Evolutionary conservation across 352 stramenopile species (phyloP).

Genomic region (Phytopythium boreale): DNA sequence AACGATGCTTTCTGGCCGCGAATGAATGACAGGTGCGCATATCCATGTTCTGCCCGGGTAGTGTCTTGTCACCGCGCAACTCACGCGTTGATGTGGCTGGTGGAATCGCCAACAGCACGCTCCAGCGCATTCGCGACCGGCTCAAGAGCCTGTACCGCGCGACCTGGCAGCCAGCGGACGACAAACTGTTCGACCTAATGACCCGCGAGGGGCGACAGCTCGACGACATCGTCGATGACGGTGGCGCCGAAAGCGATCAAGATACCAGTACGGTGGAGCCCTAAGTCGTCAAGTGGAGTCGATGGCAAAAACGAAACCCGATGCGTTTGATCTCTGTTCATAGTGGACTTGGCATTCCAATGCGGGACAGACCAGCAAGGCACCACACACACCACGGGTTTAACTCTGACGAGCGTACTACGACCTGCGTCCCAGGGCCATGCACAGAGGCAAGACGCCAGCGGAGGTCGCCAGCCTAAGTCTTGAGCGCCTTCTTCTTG

Average conservation of each 20-base stretch:
- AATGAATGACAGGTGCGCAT: constrained; percentile 26
- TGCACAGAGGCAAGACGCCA: background rate
- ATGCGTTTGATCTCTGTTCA: background rate
- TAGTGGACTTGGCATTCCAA: background rate
- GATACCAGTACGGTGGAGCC: background rate
- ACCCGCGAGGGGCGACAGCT: background rate
- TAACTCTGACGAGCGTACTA: background rate
- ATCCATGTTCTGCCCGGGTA: background rate
- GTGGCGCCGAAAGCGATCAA: background rate
- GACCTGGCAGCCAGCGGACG: constrained; percentile 47
- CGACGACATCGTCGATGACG: background rate
- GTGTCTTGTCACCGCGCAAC: constrained; percentile 3
- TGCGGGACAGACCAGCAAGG: background rate
- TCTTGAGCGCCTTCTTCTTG: constrained; percentile 94
- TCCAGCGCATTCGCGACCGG: constrained; percentile 58
- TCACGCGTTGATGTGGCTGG: background rate
- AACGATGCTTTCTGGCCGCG: constrained; percentile 20
- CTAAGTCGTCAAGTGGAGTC: too few relatives aligned
- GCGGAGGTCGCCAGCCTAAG: constrained; percentile 23
- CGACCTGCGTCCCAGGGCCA: background rate
- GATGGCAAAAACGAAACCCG: background rate
- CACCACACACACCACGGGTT: background rate
- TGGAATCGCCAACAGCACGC: constrained; percentile 28
- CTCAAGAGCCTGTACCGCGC: constrained; percentile 50
- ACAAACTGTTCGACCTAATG: constrained; percentile 32